phyloP scores from a whole-genome alignment of 352 stramenopile species.

The Phytopythium helicoides region DNA sequence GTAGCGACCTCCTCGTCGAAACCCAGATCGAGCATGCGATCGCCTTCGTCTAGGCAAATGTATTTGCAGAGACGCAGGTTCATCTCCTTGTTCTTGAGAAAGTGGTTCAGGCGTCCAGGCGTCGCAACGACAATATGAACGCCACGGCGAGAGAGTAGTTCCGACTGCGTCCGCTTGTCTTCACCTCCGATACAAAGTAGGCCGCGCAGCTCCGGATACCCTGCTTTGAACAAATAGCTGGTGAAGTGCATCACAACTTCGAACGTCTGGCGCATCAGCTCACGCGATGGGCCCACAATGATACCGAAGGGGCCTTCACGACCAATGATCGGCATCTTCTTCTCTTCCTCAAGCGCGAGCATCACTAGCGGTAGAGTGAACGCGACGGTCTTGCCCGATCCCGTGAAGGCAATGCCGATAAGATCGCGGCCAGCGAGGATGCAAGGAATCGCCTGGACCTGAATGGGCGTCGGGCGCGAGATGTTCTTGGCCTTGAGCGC shows the following conservation, averaged over 20 bases:
- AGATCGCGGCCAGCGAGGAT: constrained; percentile 96
- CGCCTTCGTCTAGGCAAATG: constrained; percentile 98
- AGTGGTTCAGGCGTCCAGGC: constrained; percentile 95
- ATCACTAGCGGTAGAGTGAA: constrained; percentile 98
- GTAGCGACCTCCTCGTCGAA: constrained; percentile 92
- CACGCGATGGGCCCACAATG: constrained; percentile 95
- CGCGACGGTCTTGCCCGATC: constrained; percentile 98
- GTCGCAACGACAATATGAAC: constrained; percentile 98
- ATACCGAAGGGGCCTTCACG: constrained; percentile 97
- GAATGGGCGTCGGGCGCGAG: constrained; percentile 95
- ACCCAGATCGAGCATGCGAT: constrained; percentile 97
- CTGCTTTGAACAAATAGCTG: constrained; percentile 56
- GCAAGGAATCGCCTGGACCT: constrained; percentile 98
- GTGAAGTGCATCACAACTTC: constrained; percentile 96
- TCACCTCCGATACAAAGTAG: constrained; percentile 97
- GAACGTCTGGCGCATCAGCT: constrained; percentile 98
- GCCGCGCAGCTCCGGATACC: constrained; percentile 84
- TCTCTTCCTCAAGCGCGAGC: constrained; percentile 96
- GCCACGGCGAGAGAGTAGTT: constrained; percentile 81
- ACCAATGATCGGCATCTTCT: constrained; percentile 91
- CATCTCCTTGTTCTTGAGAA: constrained; percentile 95
- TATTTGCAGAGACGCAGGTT: constrained; percentile 95
- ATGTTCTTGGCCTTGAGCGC: constrained; percentile 96
- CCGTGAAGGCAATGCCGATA: constrained; percentile 99
- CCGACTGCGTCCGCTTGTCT: constrained; percentile 91